Evolutionary conservation across 2,329 filamentous ascomycete genomes (phyloP).

Genomic region (Coniochaeta sp.): DNA sequence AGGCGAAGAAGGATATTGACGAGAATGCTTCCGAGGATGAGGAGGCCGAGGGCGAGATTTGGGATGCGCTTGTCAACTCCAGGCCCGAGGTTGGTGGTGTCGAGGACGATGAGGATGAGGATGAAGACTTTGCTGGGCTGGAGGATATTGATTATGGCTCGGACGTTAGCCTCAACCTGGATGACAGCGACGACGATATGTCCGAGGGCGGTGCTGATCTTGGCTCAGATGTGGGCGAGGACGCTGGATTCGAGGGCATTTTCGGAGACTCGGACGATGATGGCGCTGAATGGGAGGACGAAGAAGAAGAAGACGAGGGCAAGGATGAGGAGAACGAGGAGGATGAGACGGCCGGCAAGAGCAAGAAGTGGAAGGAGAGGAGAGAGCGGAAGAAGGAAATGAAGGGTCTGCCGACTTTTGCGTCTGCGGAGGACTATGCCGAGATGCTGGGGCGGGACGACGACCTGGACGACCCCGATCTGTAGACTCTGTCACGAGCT

Average conservation of each 20-base stretch:
- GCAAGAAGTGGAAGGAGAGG: constrained; percentile 65
- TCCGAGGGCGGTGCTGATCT: constrained; percentile 23
- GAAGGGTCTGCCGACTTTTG: constrained; percentile 86
- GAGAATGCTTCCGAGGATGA: constrained; percentile 55
- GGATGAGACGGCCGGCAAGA: constrained; percentile 28
- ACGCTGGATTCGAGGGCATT: constrained; percentile 28
- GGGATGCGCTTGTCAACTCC: constrained; percentile 25
- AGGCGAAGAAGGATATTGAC: constrained; percentile 62
- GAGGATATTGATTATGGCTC: constrained; percentile 35
- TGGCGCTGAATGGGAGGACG: constrained; percentile 31
- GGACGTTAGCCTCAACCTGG: constrained; percentile 10
- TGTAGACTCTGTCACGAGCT: background rate
- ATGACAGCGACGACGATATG: constrained; percentile 26
- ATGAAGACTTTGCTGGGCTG: constrained; percentile 38
- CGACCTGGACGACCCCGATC: constrained; percentile 27
- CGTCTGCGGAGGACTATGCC: constrained; percentile 89
- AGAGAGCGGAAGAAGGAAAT: constrained; percentile 72
- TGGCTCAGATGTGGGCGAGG: constrained; percentile 19
- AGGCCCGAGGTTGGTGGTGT: constrained; percentile 33
- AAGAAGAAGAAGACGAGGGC: constrained; percentile 25
- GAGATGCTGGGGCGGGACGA: constrained; percentile 70
- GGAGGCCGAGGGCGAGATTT: constrained; percentile 26
- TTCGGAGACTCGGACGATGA: constrained; percentile 28
- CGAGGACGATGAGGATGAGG: constrained; percentile 39
- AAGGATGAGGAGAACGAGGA: constrained; percentile 34